phyloP scores from a whole-genome alignment of 208 protist genomes.

The Trypanosoma melophagium region DNA sequence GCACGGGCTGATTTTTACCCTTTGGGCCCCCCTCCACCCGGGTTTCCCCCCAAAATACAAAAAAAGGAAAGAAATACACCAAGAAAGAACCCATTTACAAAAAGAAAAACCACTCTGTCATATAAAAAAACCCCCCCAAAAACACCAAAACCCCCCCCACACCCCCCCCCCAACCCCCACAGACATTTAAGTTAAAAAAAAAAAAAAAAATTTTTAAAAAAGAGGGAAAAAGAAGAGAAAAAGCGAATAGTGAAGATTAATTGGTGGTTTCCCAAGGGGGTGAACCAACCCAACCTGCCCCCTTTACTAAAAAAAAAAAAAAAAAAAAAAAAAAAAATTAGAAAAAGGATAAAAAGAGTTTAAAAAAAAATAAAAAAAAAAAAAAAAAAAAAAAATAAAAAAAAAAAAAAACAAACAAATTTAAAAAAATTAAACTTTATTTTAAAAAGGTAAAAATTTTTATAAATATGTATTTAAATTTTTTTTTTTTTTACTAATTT shows the following conservation, averaged over 20 bases:
- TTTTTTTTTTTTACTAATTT: too few relatives aligned
- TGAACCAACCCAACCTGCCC: background rate
- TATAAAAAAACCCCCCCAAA: background rate
- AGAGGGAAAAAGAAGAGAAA: background rate
- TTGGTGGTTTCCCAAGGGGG: background rate
- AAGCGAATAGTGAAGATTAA: background rate
- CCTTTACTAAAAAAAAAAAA: background rate
- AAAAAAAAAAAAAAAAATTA: too few relatives aligned
- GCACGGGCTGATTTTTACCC: background rate
- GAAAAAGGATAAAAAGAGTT: too few relatives aligned
- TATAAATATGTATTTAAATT: too few relatives aligned
- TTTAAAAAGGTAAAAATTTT: too few relatives aligned
- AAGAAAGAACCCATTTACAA: background rate
- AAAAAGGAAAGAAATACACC: background rate
- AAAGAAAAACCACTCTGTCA: background rate
- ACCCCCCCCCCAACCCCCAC: background rate
- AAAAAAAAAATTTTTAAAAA: too few relatives aligned
- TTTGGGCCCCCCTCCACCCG: constrained; percentile 2
- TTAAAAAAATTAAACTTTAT: too few relatives aligned
- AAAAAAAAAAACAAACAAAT: too few relatives aligned
- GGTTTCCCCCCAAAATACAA: background rate
- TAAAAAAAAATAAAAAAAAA: too few relatives aligned
- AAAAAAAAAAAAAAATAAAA: too few relatives aligned
- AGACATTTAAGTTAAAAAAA: too few relatives aligned
- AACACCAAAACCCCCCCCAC: too few relatives aligned